Evolutionary conservation across 345 rosid species (phyloP).

Genomic region (Eucalyptus cloeziana): DNA sequence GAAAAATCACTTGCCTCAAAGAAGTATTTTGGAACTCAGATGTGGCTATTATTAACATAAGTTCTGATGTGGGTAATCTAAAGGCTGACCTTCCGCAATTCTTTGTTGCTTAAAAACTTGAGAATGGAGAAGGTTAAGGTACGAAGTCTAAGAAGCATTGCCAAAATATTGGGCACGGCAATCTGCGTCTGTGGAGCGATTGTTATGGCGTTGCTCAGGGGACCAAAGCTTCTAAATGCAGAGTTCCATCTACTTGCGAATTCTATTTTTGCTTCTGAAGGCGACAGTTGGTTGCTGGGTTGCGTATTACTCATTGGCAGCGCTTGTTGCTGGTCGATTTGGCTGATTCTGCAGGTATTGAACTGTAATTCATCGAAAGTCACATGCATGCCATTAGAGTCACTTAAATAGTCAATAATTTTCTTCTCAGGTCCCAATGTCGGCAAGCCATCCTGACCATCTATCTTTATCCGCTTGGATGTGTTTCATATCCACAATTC

Average conservation of each 20-base stretch:
- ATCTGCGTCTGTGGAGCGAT: slow-evolving; percentile 54
- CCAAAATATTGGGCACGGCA: slow-evolving; percentile 53
- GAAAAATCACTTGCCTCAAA: not conserved
- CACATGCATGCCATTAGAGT: not conserved
- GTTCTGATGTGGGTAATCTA: not conserved
- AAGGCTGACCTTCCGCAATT: not conserved
- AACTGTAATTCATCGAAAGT: not conserved
- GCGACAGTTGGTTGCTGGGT: slow-evolving; percentile 47
- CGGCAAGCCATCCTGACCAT: slow-evolving; percentile 41
- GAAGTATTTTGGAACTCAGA: not conserved
- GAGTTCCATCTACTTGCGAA: not conserved
- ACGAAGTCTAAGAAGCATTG: slow-evolving; percentile 37
- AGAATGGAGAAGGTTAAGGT: slow-evolving; percentile 56
- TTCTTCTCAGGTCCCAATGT: slow-evolving; percentile 37
- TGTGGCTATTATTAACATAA: not conserved
- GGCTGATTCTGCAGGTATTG: slow-evolving; percentile 69
- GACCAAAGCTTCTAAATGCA: slow-evolving; percentile 55
- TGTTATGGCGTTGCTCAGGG: slow-evolving; percentile 55
- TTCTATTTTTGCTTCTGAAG: slow-evolving; percentile 1
- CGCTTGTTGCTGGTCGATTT: slow-evolving; percentile 55
- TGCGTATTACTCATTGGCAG: slow-evolving; percentile 47
- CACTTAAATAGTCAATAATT: not conserved
- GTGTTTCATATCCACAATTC: slow-evolving; percentile 54
- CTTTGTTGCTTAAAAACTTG: not conserved
- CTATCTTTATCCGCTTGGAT: slow-evolving; percentile 65